These are phyloP conservation scores for Durio zibethinus DNA, from an alignment of 345 rosid genomes.

Conservation along the genomic window DNA sequence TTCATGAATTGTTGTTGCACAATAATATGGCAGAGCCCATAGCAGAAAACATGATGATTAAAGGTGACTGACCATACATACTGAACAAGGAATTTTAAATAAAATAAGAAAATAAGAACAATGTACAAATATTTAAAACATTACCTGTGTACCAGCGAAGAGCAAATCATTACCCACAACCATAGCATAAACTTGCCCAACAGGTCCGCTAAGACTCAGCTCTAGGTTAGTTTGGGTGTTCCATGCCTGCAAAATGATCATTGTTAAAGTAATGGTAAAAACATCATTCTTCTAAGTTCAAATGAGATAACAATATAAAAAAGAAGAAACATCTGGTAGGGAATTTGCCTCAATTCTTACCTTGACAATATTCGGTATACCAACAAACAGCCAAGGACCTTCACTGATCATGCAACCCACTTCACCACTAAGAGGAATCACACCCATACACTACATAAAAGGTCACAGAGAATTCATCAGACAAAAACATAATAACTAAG, in stretches of 20 bases:
- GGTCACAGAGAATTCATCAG: background rate
- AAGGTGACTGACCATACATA: background rate
- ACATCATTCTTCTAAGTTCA: background rate
- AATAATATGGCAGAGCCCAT: background rate
- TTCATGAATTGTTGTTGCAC: background rate
- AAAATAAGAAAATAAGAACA: background rate
- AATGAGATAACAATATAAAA: background rate
- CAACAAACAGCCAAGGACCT: constrained; percentile 96
- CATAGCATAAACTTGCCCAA: constrained; percentile 85
- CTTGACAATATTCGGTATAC: constrained; percentile 84
- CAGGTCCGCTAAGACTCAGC: constrained; percentile 82
- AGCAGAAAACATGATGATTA: constrained; percentile 5
- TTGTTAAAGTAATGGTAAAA: background rate
- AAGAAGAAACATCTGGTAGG: background rate
- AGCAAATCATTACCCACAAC: constrained; percentile 83
- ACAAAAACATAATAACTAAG: background rate
- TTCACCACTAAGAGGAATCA: constrained; percentile 72
- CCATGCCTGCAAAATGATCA: constrained; percentile 62
- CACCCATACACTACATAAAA: constrained; percentile 58
- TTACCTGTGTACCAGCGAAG: constrained; percentile 90
- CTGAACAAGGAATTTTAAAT: constrained; percentile 1
- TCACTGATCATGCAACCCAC: constrained; percentile 90
- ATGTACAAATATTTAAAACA: background rate
- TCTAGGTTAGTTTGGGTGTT: constrained; percentile 73
- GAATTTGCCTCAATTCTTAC: constrained; percentile 30